These are phyloP conservation scores for Penicillium atrosanguineum DNA, from an alignment of 495 filamentous ascomycete genomes.

Conservation along the genomic window DNA sequence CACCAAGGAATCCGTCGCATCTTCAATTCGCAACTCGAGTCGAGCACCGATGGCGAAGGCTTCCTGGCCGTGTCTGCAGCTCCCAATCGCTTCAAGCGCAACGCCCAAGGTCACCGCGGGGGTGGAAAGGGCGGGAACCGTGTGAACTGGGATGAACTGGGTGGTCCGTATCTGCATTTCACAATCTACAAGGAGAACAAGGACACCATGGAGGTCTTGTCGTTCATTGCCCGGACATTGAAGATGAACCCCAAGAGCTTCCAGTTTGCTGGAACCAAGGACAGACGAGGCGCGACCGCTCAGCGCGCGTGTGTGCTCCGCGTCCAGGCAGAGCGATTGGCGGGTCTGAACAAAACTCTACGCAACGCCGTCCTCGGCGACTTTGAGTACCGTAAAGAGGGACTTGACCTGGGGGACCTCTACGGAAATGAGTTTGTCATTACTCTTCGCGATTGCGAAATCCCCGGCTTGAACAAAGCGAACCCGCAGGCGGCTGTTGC, in stretches of 20 bases:
- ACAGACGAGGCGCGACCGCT: constrained; percentile 81
- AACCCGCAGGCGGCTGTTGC: constrained; percentile 33
- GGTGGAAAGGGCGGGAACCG: constrained; percentile 29
- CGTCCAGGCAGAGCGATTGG: constrained; percentile 60
- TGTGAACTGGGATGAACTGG: constrained; percentile 58
- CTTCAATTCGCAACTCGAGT: constrained; percentile 66
- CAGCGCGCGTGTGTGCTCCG: constrained; percentile 76
- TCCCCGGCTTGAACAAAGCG: constrained; percentile 48
- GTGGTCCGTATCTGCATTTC: constrained; percentile 84
- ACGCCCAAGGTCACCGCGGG: constrained; percentile 26
- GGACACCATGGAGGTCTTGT: constrained; percentile 92
- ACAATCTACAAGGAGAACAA: constrained; percentile 97
- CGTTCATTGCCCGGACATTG: constrained; percentile 64
- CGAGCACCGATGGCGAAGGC: constrained; percentile 56
- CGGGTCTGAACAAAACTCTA: constrained; percentile 59
- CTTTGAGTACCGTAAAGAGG: constrained; percentile 67
- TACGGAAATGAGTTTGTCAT: constrained; percentile 89
- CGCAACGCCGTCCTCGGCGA: constrained; percentile 67
- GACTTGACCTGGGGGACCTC: constrained; percentile 79
- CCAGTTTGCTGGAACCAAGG: constrained; percentile 91
- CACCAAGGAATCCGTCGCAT: constrained; percentile 67
- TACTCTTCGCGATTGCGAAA: constrained; percentile 77
- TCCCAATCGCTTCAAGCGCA: constrained; percentile 39
- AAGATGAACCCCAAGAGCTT: constrained; percentile 68
- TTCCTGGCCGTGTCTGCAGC: constrained; percentile 57